phyloP scores from a whole-genome alignment of 345 rosid species.

The Trapa bicornis region DNA sequence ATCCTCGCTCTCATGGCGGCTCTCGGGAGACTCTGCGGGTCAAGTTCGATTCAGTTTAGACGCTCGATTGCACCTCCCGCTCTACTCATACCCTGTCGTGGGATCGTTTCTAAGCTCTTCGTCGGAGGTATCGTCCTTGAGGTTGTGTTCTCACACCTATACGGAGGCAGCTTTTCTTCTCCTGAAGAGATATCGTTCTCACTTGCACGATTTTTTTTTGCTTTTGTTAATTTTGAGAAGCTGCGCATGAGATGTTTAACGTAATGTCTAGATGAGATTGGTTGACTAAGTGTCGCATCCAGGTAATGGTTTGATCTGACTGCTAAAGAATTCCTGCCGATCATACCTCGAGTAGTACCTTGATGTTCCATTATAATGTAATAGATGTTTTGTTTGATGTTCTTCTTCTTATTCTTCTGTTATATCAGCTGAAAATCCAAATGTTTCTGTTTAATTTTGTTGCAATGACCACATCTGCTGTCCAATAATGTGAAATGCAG shows the following conservation, averaged over 20 bases:
- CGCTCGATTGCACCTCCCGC: conserved; percentile 20
- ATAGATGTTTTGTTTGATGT: not conserved
- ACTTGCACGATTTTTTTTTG: not conserved
- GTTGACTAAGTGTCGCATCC: not conserved
- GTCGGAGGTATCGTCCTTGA: conserved; percentile 23
- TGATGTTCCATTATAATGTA: not conserved
- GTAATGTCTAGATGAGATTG: not conserved
- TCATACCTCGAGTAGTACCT: not conserved
- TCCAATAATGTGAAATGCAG: not conserved
- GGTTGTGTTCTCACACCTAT: not conserved
- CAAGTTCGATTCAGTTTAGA: not conserved
- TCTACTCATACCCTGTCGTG: conserved; percentile 30
- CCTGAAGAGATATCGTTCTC: not conserved
- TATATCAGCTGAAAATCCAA: not conserved
- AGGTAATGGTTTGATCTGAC: not conserved
- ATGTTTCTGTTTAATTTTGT: not conserved
- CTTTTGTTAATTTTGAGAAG: not conserved
- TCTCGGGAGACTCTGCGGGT: conserved; percentile 24
- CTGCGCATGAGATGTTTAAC: conserved; percentile 2
- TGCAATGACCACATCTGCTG: not conserved
- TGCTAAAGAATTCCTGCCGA: not conserved
- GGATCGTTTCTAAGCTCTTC: conserved; percentile 64
- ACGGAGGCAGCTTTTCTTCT: not conserved
- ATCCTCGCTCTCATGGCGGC: conserved; percentile 33
- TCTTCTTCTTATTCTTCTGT: not conserved